Percentiles rank a stretch among this genome's conserved stretches.
Conservation (phyloP, 305 asterid species). For the Solanum hybrid region DNA sequence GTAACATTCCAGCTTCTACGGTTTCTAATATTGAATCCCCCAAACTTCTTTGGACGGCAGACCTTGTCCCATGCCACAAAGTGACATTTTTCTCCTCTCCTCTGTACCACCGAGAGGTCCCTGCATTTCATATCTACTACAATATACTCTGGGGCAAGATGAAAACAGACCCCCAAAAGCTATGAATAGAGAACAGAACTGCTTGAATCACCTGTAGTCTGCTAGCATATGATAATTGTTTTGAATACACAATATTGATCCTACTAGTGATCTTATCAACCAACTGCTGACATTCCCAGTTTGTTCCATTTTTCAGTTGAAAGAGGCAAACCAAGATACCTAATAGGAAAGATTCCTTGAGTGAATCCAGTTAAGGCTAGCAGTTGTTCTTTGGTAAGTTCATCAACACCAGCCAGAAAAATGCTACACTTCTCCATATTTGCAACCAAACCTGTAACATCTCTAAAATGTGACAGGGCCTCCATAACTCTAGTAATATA, state of each 20-base stretch:
- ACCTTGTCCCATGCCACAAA: neutral
- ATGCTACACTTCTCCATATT: neutral
- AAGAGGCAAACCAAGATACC: neutral
- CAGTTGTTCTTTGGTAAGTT: neutral
- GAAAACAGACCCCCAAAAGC: neutral
- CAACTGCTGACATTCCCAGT: neutral
- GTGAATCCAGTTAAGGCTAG: neutral
- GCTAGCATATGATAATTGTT: neutral
- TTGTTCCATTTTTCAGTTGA: neutral
- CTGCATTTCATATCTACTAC: neutral
- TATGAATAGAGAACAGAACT: neutral
- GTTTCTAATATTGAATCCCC: neutral
- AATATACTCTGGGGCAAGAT: neutral
- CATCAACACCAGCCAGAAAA: neutral
- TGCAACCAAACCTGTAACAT: neutral
- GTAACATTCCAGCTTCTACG: neutral
- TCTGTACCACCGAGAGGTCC: neutral
- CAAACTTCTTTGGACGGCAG: neutral
- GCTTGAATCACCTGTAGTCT: neutral
- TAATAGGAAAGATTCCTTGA: neutral
- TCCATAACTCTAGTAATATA: neutral
- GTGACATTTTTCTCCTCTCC: neutral
- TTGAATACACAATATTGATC: neutral
- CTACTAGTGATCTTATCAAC: neutral
- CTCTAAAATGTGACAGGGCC: neutral